Percentiles rank a stretch among this genome's conserved stretches.
Conservation (phyloP, 2,329 filamentous ascomycete genomes). For the Penicillium sp. region DNA sequence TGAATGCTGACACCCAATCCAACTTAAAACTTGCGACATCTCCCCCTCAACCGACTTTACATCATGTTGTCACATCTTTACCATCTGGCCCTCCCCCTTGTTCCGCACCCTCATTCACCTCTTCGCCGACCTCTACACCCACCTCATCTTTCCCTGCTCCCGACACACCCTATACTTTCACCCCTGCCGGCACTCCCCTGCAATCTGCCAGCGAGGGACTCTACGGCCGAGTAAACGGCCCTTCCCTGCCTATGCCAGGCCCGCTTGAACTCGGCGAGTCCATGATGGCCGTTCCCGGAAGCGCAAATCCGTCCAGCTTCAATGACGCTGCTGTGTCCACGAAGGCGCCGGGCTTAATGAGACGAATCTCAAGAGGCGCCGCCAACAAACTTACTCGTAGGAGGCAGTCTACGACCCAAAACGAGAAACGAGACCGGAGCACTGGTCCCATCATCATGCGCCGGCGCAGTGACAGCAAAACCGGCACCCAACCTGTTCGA, state of each 20-base stretch:
- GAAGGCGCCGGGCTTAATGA: conserved; percentile 61
- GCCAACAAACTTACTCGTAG: conserved; percentile 60
- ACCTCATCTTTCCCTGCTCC: conserved; percentile 24
- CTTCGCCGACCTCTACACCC: conserved; percentile 25
- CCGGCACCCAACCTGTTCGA: conserved; percentile 50
- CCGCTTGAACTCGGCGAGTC: conserved; percentile 66
- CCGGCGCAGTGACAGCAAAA: conserved; percentile 81
- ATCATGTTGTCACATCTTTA: conserved; percentile 30
- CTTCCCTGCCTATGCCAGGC: conserved; percentile 35
- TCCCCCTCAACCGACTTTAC: conserved; percentile 28
- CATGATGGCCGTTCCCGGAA: conserved; percentile 45
- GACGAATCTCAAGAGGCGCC: conserved; percentile 74
- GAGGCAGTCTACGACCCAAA: conserved; percentile 66
- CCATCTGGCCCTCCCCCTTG: conserved; percentile 21
- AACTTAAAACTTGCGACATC: conserved; percentile 30
- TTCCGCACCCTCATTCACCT: conserved; percentile 24
- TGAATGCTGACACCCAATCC: conserved; percentile 32
- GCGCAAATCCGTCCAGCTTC: conserved; percentile 45
- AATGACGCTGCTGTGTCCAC: conserved; percentile 50
- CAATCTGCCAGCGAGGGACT: conserved; percentile 29
- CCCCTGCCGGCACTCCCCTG: conserved; percentile 30
- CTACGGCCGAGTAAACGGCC: conserved; percentile 23
- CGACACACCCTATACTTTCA: conserved; percentile 28
- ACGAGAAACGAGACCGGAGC: conserved; percentile 73
- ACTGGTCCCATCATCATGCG: conserved; percentile 81